These are phyloP conservation scores for Perkinsus marinus DNA, from an alignment of 169 alveolate species.

Conservation along the genomic window DNA sequence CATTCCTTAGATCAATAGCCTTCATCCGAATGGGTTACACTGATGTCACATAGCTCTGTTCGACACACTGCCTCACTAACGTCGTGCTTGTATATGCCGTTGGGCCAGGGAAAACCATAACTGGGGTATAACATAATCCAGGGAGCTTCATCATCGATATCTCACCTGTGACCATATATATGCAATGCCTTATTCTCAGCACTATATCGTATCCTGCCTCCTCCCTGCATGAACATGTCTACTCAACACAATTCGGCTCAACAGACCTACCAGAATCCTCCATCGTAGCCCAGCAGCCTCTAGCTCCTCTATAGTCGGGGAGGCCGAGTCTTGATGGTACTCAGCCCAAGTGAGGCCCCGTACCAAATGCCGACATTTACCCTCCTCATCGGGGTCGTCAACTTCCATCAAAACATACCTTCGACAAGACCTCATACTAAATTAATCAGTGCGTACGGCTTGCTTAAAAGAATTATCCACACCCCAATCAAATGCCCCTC, in stretches of 20 bases:
- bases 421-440: not conserved
- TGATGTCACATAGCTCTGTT: not conserved
- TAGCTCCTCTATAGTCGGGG: not conserved
- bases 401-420: not conserved
- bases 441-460: not conserved
- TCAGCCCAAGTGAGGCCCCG: not conserved
- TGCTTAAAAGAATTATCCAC: not conserved
- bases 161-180: not conserved
- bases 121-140: not conserved
- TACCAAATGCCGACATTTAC: not conserved
- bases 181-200: not conserved
- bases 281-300: not conserved
- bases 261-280: not conserved
- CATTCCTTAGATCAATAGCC: not conserved
- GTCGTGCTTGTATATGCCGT: not conserved
- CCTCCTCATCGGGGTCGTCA: not conserved
- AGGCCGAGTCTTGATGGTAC: not conserved
- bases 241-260: not conserved
- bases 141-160: not conserved
- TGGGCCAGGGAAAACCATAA: not conserved
- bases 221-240: not conserved
- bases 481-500: not conserved
- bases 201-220: not conserved
- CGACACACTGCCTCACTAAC: not conserved
- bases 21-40: not conserved